Evolutionary conservation across 1,139 yeast species (phyloP), one percentile per base, ranked within the genome.

Genomic region (Suhomyces kunorum): DNA sequence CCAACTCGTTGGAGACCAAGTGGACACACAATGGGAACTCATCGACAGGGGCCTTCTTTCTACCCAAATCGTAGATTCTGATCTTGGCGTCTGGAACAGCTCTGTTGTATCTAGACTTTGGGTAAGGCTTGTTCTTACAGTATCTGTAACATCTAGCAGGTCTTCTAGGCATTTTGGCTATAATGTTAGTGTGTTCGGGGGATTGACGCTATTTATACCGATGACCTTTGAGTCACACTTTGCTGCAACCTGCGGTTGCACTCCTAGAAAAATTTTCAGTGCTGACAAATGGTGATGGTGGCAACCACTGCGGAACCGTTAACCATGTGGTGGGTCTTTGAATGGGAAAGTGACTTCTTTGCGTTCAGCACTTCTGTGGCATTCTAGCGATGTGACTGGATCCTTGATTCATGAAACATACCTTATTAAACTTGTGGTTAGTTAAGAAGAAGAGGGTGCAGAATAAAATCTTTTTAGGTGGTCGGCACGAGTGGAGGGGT

Each of bases 111-210:
- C 98, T 88, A 68, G 98, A 90, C 85, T 92, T 92, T 80, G 99
- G 99, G 88, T 82, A 92, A 68, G 99, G 98, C 84, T 92, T 92
- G 96, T 94, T 94, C 88, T 94, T 92, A 85, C 96, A 94, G 95
- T 90, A 92, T 83, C 98, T 89, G 96, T 92, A 92, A 84, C 98
- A 92, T 85, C 98, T 88, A 84, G 98, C 98, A 78, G 98, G 98
- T 87, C 98, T 92, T 81, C 98, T 90, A 76, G 98, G 98, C 98
- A 92, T 92, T 74, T 84, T 87, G 81, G 65, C 69, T 66, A 47
- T 27, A 36, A 27, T 48, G 73, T 66, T 68, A 68, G 75, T 68
- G 63, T 17, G 8, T 17, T 14, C n/a, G 12, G 28, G 14, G 25
- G 14, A 3, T 4, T 13, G 3, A 25, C 22, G 14, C 20, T 30